A percentile compares a stretch with the other conserved stretches of the same genome.
phyloP scores from a whole-genome alignment of 192 early-diverging fungal genomes.

The Dissophora ornata region DNA sequence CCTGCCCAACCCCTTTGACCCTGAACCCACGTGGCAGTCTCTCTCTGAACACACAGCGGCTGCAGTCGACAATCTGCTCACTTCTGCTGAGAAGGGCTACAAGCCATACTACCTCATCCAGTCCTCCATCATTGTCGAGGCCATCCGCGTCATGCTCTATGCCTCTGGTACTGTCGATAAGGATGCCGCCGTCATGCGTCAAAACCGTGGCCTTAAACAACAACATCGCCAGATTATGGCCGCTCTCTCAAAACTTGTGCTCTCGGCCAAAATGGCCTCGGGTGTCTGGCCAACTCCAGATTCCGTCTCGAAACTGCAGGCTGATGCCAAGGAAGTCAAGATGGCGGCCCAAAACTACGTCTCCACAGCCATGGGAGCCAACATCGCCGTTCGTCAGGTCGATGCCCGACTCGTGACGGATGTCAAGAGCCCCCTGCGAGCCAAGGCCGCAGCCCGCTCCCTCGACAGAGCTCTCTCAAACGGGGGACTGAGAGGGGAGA shows the following conservation, averaged over 20 bases:
- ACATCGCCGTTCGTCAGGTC: constrained; percentile 47
- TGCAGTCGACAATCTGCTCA: constrained; percentile 63
- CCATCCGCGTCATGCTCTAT: constrained; percentile 87
- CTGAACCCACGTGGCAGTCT: constrained; percentile 64
- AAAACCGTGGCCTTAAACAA: constrained; percentile 71
- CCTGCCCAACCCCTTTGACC: constrained; percentile 45
- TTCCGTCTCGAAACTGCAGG: constrained; percentile 75
- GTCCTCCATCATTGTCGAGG: constrained; percentile 71
- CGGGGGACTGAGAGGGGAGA: constrained; percentile 24
- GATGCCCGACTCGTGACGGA: constrained; percentile 49
- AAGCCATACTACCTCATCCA: constrained; percentile 75
- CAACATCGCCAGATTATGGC: constrained; percentile 84
- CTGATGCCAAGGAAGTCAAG: constrained; percentile 80
- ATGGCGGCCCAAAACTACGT: constrained; percentile 78
- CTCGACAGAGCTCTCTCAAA: constrained; percentile 51
- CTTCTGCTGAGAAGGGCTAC: constrained; percentile 62
- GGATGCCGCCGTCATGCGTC: constrained; percentile 72
- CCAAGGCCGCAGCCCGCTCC: constrained; percentile 34
- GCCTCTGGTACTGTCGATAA: constrained; percentile 79
- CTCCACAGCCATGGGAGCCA: constrained; percentile 28
- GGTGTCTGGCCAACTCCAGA: constrained; percentile 92
- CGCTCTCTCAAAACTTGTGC: constrained; percentile 82
- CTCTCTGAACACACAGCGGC: constrained; percentile 61
- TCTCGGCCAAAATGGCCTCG: constrained; percentile 63
- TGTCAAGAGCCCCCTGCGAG: constrained; percentile 41